Conservation (phyloP, 495 filamentous ascomycete species). For the Acidomyces sp. region DNA sequence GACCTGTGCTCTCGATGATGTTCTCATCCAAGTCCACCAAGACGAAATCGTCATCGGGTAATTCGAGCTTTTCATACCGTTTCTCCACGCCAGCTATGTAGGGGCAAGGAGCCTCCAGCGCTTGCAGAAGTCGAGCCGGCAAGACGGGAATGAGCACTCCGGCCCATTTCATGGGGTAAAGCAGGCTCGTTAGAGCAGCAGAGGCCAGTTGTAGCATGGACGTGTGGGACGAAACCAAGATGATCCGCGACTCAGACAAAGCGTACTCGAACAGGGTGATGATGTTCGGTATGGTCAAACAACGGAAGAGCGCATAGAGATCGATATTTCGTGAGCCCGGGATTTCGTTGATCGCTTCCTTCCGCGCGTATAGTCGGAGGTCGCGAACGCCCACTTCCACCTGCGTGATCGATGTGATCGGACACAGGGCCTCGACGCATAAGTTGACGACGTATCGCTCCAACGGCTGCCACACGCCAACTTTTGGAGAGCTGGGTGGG, state of each 20-base stretch:
- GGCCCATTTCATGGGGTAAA: constrained; percentile 85
- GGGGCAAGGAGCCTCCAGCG: constrained; percentile 86
- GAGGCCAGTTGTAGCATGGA: constrained; percentile 91
- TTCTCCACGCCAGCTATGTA: constrained; percentile 94
- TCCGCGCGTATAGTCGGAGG: constrained; percentile 78
- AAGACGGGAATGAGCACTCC: constrained; percentile 89
- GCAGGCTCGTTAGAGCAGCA: constrained; percentile 63
- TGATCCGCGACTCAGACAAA: constrained; percentile 86
- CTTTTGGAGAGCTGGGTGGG: constrained; percentile 72
- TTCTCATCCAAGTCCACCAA: constrained; percentile 87
- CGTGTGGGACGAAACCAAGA: constrained; percentile 87
- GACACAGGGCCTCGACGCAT: constrained; percentile 86
- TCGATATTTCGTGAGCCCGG: constrained; percentile 87
- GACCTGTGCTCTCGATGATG: constrained; percentile 64
- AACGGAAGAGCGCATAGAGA: constrained; percentile 84
- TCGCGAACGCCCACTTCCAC: constrained; percentile 87
- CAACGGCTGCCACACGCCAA: constrained; percentile 92
- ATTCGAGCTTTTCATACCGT: constrained; percentile 78
- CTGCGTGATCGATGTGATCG: constrained; percentile 84
- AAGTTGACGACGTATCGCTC: constrained; percentile 97
- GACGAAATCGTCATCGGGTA: constrained; percentile 95
- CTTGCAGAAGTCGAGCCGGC: constrained; percentile 74
- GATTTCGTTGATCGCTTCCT: constrained; percentile 86
- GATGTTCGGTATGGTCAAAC: constrained; percentile 78
- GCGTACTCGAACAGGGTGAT: constrained; percentile 87